These are phyloP conservation scores for Mrakia blollopis DNA, from an alignment of 768 basidiomycete species.

Conservation along the genomic window DNA sequence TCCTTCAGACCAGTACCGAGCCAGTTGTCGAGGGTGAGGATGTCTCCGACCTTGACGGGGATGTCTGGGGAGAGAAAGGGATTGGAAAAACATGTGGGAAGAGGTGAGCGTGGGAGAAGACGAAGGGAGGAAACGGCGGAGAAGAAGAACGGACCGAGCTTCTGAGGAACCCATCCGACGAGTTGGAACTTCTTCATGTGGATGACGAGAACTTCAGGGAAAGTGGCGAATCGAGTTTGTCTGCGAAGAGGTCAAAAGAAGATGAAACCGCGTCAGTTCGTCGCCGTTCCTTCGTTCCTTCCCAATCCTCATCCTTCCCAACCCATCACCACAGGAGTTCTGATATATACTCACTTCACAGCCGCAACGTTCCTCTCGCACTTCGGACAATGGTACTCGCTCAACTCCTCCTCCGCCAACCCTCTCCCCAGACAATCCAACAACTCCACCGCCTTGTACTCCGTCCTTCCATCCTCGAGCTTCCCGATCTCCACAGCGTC, in stretches of 20 bases:
- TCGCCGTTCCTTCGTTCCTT: background rate
- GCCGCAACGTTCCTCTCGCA: slow-evolving; percentile 68
- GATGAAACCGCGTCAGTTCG: background rate
- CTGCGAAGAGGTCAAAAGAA: slow-evolving; percentile 45
- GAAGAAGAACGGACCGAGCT: slow-evolving; percentile 58
- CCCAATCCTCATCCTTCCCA: too few relatives aligned
- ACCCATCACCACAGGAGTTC: background rate
- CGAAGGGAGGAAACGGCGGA: background rate
- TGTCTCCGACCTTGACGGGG: slow-evolving; percentile 66
- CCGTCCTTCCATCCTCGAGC: slow-evolving; percentile 58
- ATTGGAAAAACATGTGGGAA: background rate
- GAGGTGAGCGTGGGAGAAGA: too few relatives aligned
- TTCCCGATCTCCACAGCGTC: slow-evolving; percentile 55
- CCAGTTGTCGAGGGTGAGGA: slow-evolving; percentile 62
- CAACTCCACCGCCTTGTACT: slow-evolving; percentile 49
- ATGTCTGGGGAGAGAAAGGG: slow-evolving; percentile 58
- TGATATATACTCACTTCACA: slow-evolving; percentile 56
- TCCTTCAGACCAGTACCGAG: slow-evolving; percentile 65
- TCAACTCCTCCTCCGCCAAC: slow-evolving; percentile 62
- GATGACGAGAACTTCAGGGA: slow-evolving; percentile 80
- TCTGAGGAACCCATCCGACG: slow-evolving; percentile 93
- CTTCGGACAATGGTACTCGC: slow-evolving; percentile 58
- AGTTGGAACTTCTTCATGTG: slow-evolving; percentile 93
- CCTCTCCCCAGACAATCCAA: slow-evolving; percentile 44
- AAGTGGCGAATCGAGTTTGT: slow-evolving; percentile 69